These are phyloP conservation scores for Colletotrichum sp. DNA, from an alignment of 2,329 filamentous ascomycete species.

Conservation along the genomic window DNA sequence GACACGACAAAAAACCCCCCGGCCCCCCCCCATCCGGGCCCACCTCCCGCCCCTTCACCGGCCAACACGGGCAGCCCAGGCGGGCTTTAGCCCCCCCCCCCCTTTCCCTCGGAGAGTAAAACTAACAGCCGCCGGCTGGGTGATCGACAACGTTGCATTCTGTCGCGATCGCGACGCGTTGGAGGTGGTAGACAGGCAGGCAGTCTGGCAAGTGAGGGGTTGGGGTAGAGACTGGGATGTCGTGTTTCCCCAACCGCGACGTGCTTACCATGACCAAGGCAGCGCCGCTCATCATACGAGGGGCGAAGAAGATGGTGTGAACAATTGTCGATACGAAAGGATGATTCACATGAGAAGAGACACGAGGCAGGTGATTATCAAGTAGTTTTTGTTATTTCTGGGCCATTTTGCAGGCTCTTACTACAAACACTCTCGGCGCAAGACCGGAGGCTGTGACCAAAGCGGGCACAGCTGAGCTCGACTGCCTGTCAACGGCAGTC, in stretches of 20 bases:
- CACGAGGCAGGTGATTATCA: neutral
- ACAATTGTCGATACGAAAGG: neutral
- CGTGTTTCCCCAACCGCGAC: neutral
- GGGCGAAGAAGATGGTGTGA: neutral
- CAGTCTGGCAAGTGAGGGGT: neutral
- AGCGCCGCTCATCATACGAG: neutral
- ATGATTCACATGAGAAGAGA: neutral
- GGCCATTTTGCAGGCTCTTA: neutral
- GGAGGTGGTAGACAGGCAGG: neutral
- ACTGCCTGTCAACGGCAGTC: neutral
- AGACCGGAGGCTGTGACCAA: neutral
- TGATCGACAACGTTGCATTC: neutral
- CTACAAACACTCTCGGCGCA: neutral
- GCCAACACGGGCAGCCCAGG: neutral
- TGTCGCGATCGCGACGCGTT: neutral
- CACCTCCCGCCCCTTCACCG: too few species aligned
- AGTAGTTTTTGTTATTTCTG: constrained; percentile 7
- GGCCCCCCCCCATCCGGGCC: too few species aligned
- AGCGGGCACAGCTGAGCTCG: neutral
- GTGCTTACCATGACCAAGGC: neutral
- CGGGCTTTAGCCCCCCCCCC: neutral
- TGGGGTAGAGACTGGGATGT: neutral
- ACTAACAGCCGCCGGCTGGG: too few species aligned
- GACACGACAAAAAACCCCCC: too few species aligned
- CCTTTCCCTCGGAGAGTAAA: too few species aligned